phyloP scores from a whole-genome alignment of 2,329 filamentous ascomycete genomes.

The Paracoccidioides lutzii region DNA sequence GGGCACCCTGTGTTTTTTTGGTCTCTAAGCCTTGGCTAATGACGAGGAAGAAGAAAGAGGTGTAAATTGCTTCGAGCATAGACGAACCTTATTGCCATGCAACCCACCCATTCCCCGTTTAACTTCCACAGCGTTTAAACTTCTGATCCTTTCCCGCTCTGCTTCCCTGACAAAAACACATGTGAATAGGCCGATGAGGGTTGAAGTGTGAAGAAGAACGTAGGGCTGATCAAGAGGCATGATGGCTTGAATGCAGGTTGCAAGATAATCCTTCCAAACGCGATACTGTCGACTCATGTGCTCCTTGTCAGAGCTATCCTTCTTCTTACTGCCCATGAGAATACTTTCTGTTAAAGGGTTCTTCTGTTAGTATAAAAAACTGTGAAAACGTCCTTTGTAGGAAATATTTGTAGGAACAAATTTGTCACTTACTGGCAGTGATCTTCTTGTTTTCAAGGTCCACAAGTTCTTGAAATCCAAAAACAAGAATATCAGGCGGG shows the following conservation, averaged over 20 bases:
- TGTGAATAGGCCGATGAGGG: conserved; percentile 86
- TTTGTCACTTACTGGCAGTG: conserved; percentile 58
- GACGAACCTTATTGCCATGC: conserved; percentile 72
- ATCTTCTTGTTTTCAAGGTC: conserved; percentile 95
- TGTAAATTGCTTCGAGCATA: not conserved
- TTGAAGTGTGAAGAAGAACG: conserved; percentile 73
- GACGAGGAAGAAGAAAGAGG: not conserved
- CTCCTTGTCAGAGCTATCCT: conserved; percentile 63
- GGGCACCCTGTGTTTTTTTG: conserved; percentile 47
- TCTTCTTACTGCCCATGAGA: conserved; percentile 54
- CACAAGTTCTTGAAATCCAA: conserved; percentile 97
- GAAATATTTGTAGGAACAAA: not conserved
- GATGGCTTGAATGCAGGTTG: conserved; percentile 67
- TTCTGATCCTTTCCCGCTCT: conserved; percentile 61
- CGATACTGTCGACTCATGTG: conserved; percentile 96
- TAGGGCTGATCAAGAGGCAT: conserved; percentile 69
- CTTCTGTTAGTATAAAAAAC: not conserved
- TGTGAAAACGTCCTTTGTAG: not conserved
- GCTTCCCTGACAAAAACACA: conserved; percentile 86
- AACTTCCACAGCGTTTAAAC: conserved; percentile 67
- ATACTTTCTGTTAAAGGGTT: conserved; percentile 49
- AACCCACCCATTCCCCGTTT: conserved; percentile 93
- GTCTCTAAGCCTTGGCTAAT: not conserved
- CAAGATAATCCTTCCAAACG: conserved; percentile 86
- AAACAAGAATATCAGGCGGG: conserved; percentile 79